These are phyloP conservation scores for Phytopythium boreale DNA, from an alignment of 352 stramenopile species.

Conservation along the genomic window DNA sequence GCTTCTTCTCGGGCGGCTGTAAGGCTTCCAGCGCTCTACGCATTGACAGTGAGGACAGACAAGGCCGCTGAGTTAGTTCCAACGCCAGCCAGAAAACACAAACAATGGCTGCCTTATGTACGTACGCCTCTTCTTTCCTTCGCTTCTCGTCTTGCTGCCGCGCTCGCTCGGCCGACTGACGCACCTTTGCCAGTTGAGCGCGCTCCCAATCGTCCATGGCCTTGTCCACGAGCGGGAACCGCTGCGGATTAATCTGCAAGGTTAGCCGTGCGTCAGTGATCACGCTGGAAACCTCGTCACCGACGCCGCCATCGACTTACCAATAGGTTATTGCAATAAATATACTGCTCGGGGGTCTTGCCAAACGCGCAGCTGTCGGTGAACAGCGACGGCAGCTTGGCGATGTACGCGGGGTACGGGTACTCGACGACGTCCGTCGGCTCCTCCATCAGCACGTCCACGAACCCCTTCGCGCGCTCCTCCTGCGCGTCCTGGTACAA, in stretches of 20 bases:
- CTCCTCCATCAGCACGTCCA: conserved; percentile 48
- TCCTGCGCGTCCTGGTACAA: conserved; percentile 54
- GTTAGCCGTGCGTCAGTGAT: conserved; percentile 1
- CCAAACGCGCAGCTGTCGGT: conserved; percentile 61
- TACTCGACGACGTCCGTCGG: conserved; percentile 44
- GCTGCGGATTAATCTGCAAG: conserved; percentile 36
- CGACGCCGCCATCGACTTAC: conserved; percentile 17
- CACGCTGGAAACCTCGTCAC: not conserved
- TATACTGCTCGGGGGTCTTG: conserved; percentile 54
- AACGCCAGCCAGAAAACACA: not conserved
- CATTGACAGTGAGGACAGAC: not conserved
- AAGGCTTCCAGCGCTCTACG: conserved; percentile 21
- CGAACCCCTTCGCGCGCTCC: conserved; percentile 35
- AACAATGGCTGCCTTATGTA: conserved; percentile 5
- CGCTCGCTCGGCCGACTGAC: conserved; percentile 25
- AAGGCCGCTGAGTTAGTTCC: not conserved
- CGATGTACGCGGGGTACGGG: conserved; percentile 53
- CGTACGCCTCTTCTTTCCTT: conserved; percentile 21
- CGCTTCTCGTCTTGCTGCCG: conserved; percentile 31
- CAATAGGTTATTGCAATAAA: conserved; percentile 80
- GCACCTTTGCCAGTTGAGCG: conserved; percentile 33
- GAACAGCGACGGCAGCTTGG: conserved; percentile 52
- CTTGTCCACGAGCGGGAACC: conserved; percentile 40
- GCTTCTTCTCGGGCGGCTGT: conserved; percentile 35
- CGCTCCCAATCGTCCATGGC: conserved; percentile 38